Evolutionary conservation across 2,329 filamentous ascomycete genomes (phyloP).

Genomic region (Aspergillus niger): DNA sequence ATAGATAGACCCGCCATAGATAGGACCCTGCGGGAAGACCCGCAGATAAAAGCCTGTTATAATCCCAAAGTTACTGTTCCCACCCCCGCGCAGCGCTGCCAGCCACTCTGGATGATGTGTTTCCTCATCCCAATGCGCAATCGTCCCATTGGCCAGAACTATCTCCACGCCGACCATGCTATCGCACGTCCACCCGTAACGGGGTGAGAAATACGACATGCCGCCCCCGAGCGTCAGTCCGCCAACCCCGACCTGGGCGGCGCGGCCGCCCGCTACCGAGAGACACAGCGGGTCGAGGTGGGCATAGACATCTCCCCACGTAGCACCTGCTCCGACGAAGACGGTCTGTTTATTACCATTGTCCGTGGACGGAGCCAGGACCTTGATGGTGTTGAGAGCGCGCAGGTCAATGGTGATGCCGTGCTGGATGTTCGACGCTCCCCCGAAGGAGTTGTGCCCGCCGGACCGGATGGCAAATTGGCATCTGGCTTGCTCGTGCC

Average conservation of each 20-base stretch:
- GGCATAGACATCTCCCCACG: conserved; percentile 18
- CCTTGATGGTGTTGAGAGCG: conserved; percentile 12
- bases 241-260: conserved; percentile 28
- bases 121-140: conserved; percentile 42
- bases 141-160: conserved; percentile 49
- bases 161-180: conserved; percentile 44
- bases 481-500: too few species aligned
- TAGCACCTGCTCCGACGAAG: conserved; percentile 15
- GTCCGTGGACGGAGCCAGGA: background rate
- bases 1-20: conserved; percentile 43
- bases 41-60: conserved; percentile 30
- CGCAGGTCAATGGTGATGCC: background rate
- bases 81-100: conserved; percentile 34
- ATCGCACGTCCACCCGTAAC: conserved; percentile 26
- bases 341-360: background rate
- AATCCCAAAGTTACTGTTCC: conserved; percentile 33
- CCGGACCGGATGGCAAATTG: background rate
- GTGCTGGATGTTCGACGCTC: background rate
- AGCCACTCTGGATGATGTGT: conserved; percentile 27
- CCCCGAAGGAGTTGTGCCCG: background rate
- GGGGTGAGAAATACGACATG: conserved; percentile 20
- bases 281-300: conserved; percentile 21
- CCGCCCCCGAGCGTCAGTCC: conserved; percentile 24
- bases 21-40: conserved; percentile 16
- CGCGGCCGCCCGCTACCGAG: conserved; percentile 27